phyloP scores from a whole-genome alignment of 2,329 filamentous ascomycete genomes.

The Chaetomium olivaceum region DNA sequence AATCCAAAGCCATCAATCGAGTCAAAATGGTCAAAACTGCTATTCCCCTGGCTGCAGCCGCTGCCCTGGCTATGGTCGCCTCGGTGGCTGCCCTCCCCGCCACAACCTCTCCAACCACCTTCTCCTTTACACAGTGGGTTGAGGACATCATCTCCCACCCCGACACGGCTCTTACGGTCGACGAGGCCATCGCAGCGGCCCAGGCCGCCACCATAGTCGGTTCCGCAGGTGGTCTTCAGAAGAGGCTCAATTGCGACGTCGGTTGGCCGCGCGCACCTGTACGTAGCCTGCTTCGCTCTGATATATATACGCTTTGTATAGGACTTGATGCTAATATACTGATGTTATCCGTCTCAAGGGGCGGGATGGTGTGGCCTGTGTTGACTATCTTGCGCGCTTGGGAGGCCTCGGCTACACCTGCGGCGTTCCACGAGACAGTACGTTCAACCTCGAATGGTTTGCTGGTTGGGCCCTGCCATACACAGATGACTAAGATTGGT shows the following conservation, averaged over 20 bases:
- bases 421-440: background rate
- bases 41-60: background rate
- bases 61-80: background rate
- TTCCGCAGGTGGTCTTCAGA: constrained; percentile 5
- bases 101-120: constrained; percentile 4
- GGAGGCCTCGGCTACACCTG: background rate
- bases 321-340: background rate
- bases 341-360: background rate
- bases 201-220: constrained; percentile 3
- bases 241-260: background rate
- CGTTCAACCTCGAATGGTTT: background rate
- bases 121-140: constrained; percentile 18
- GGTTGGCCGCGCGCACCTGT: background rate
- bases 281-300: background rate
- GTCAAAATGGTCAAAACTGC: constrained; percentile 11
- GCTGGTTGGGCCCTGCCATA: background rate
- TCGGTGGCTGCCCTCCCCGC: constrained; percentile 1
- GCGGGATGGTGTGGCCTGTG: constrained; percentile 4
- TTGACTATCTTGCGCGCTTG: constrained; percentile 5
- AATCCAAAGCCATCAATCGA: background rate
- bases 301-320: background rate
- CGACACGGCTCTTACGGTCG: constrained; percentile 13
- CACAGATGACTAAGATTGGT: background rate
- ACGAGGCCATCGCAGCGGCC: constrained; percentile 12
- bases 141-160: constrained; percentile 19